Evolutionary conservation across 139 green algal genomes (phyloP).

Genomic region (Haematococcus lacustris): DNA sequence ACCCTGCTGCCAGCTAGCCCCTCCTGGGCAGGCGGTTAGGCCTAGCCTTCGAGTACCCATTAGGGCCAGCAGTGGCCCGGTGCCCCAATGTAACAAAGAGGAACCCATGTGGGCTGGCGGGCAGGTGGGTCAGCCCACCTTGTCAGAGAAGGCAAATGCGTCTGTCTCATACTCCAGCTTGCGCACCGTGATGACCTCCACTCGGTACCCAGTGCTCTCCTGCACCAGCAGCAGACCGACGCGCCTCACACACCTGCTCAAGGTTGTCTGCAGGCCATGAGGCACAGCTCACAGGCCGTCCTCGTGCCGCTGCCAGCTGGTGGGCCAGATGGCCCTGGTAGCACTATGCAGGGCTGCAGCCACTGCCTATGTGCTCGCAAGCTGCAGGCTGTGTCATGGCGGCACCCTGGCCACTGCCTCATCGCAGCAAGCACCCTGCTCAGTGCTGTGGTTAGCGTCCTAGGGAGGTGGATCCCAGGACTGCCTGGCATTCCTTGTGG

Average conservation of each 20-base stretch:
- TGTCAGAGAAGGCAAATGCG: slow-evolving; percentile 88
- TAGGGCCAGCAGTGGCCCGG: too few relatives aligned
- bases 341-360: not conserved
- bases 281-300: too few relatives aligned
- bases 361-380: not conserved
- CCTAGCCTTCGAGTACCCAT: too few relatives aligned
- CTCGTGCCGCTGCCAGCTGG: too few relatives aligned
- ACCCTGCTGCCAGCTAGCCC: too few relatives aligned
- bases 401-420: not conserved
- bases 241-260: not conserved
- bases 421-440: not conserved
- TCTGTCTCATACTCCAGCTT: slow-evolving; percentile 93
- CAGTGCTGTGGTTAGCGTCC: not conserved
- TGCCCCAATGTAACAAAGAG: too few relatives aligned
- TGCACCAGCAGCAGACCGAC: not conserved
- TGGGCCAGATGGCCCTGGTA: not conserved
- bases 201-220: slow-evolving; percentile 66
- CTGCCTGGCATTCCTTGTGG: too few relatives aligned
- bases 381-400: not conserved
- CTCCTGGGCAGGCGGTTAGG: too few relatives aligned
- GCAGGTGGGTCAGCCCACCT: too few relatives aligned
- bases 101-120: too few relatives aligned
- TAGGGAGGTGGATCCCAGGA: not conserved
- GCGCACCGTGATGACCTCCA: slow-evolving; percentile 89
- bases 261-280: not conserved